Evolutionary conservation across 202 grass and related monocot genomes (phyloP).

Genomic region (Dendrocalamus latiflorus): DNA sequence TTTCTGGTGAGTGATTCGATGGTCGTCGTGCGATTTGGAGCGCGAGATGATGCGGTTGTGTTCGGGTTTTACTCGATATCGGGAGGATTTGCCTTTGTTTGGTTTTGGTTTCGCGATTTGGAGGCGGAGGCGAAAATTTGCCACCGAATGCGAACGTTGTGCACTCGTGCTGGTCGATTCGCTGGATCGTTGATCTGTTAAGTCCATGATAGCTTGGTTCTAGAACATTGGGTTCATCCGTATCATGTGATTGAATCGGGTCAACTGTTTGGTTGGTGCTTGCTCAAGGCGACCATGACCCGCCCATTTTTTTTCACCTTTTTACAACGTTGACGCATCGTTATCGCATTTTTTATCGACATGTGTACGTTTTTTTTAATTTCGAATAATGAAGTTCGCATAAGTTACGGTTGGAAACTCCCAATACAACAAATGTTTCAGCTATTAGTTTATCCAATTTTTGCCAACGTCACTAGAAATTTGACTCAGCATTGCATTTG

Average conservation of each 20-base stretch:
- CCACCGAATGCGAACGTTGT: background rate
- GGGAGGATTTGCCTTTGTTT: background rate
- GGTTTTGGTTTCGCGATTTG: conserved; percentile 6
- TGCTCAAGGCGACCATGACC: too few species aligned
- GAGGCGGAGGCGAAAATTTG: background rate
- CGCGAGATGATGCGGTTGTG: background rate
- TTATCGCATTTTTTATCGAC: too few species aligned
- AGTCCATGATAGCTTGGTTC: background rate
- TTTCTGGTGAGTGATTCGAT: background rate
- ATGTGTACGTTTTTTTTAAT: too few species aligned
- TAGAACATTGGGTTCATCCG: background rate
- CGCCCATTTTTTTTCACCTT: too few species aligned
- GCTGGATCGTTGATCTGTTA: background rate
- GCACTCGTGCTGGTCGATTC: background rate
- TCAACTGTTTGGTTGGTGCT: conserved; percentile 40
- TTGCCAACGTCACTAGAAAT: background rate
- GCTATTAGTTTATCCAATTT: background rate
- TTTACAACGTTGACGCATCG: too few species aligned
- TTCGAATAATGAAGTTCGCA: too few species aligned
- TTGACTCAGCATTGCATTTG: background rate
- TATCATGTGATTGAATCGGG: conserved; percentile 9
- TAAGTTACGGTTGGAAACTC: too few species aligned
- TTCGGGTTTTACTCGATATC: background rate
- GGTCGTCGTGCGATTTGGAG: background rate
- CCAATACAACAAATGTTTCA: background rate